Base-by-base conservation (phyloP, 495 filamentous ascomycete genomes). In the Filosporella fistucella region DNA sequence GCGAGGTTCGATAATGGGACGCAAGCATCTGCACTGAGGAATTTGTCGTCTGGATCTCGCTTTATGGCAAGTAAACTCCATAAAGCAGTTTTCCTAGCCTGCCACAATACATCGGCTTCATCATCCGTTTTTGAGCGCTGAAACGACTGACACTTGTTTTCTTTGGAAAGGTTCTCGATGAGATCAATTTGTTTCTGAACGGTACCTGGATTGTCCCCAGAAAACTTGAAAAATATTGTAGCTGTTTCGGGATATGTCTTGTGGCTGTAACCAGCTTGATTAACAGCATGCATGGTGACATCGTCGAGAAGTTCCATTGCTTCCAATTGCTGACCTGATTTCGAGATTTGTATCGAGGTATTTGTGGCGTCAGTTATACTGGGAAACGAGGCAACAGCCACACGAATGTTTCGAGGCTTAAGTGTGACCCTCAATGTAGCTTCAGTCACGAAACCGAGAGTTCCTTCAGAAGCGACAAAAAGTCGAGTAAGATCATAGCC, bases 1-100 rank as follows among this genome's bases (percentile, higher is more conserved):
- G 89, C 84, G n/a, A 96, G 69, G 29, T 88, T 70, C 43, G 86
- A 91, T 36, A 95, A 75, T 0, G 90, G 90, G 3, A 96, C 90
- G 0, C 89, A 85, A 12, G 93, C 89, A 63, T 96, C 90, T 10
- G 90, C 95, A 68, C 74, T 62, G 82, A 74, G 77, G 40, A 78
- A 68, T n/a, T n/a, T n/a, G 90, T 95, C 68, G 75, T 62, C 82
- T 74, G 77, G 39, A 79, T 67, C 63, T 79, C 71, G 39, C 76
- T 74, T 13, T 47, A 87, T 64, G 11, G 86, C 80, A 42, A 89
- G 64, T 69, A 88, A 81, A 18, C 75, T 81, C 85, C 85, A 89
- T 10, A 88, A 63, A 0, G 76, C 77, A 56, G 86, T 78, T 52
- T 91, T 91, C 29, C 86, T 63, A 1, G 87, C 86, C 11, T 77